Conservation (phyloP, 805 yeast genomes). For the Hanseniaspora lindneri region DNA sequence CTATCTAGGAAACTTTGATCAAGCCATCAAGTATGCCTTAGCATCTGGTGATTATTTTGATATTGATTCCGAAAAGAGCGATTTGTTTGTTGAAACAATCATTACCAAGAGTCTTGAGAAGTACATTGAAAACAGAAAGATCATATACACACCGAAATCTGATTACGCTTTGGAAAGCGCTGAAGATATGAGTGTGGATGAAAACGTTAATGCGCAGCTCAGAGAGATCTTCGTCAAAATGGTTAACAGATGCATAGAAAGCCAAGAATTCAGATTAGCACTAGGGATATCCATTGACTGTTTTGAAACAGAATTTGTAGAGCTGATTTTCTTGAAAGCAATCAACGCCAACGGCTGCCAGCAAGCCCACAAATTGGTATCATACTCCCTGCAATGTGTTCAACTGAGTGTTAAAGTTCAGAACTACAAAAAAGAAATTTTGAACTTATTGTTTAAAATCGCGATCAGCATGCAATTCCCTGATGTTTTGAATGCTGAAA, state of each 20-base stretch:
- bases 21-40: constrained; percentile 79
- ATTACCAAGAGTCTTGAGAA: constrained; percentile 84
- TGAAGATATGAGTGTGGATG: constrained; percentile 5
- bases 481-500: constrained; percentile 74
- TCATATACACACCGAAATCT: constrained; percentile 27
- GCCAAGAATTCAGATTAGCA: constrained; percentile 67
- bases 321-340: constrained; percentile 39
- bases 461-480: constrained; percentile 48
- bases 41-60: constrained; percentile 73
- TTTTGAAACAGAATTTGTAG: constrained; percentile 70
- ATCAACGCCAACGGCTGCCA: constrained; percentile 38
- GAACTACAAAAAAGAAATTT: constrained; percentile 51
- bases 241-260: constrained; percentile 64
- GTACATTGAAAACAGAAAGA: constrained; percentile 57
- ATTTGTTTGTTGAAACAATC: constrained; percentile 87
- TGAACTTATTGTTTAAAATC: constrained; percentile 50
- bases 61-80: constrained; percentile 42
- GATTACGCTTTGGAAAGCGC: too few relatives aligned
- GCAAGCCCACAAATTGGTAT: constrained; percentile 42
- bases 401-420: constrained; percentile 55
- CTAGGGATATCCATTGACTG: constrained; percentile 86
- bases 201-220: constrained; percentile 48
- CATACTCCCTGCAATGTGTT: constrained; percentile 65
- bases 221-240: constrained; percentile 67
- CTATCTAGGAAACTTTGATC: constrained; percentile 85